phyloP scores from a whole-genome alignment of 305 asterid species.

The Fraxinus ornus region DNA sequence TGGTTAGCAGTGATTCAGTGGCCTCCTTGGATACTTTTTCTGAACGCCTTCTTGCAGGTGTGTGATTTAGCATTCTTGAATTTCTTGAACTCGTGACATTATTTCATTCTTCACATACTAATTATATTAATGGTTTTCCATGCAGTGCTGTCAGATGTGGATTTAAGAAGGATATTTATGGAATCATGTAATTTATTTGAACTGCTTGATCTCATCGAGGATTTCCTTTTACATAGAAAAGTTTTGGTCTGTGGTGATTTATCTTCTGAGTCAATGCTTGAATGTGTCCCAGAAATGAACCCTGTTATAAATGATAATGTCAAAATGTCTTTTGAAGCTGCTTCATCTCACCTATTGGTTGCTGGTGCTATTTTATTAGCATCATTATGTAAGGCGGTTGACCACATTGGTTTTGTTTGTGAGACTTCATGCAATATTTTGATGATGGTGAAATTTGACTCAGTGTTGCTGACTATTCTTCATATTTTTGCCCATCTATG shows the following conservation, averaged over 20 bases:
- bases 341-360: constrained; percentile 51
- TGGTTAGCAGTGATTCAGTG: constrained; percentile 32
- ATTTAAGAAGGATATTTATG: constrained; percentile 40
- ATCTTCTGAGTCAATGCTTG: constrained; percentile 34
- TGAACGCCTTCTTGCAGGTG: constrained; percentile 54
- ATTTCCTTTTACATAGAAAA: constrained; percentile 56
- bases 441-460: constrained; percentile 37
- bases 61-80: constrained; percentile 8
- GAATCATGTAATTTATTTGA: constrained; percentile 53
- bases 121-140: constrained; percentile 12
- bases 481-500: constrained; percentile 72
- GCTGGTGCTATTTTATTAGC: constrained; percentile 69
- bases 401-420: constrained; percentile 68
- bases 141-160: constrained; percentile 64
- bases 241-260: constrained; percentile 43
- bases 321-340: constrained; percentile 40
- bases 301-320: constrained; percentile 41
- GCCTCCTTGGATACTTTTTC: constrained; percentile 43
- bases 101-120: constrained; percentile 7
- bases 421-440: constrained; percentile 70
- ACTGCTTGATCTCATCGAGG: constrained; percentile 56
- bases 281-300: constrained; percentile 33
- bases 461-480: constrained; percentile 50
- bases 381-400: constrained; percentile 63
- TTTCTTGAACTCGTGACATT: constrained; percentile 7